Percentiles rank a stretch among this genome's conserved stretches.
phyloP scores from a whole-genome alignment of 2,329 filamentous ascomycete species.

The Penicillium verrucosum region DNA sequence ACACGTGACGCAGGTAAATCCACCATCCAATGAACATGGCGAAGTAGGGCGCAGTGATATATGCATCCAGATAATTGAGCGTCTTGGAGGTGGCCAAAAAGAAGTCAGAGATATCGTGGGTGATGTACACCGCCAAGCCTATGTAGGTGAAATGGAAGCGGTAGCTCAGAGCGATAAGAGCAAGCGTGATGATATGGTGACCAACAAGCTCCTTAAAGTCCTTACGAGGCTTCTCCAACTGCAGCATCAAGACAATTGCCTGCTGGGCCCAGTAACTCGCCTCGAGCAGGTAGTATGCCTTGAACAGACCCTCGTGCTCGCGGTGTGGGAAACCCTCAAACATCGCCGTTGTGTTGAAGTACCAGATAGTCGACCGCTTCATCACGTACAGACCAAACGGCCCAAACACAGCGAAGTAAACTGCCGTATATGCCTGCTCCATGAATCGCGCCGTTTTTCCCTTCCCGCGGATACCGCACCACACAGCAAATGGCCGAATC shows the following conservation, averaged over 20 bases:
- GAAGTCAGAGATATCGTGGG: slow-evolving; percentile 91
- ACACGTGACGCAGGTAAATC: slow-evolving; percentile 84
- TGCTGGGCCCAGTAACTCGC: slow-evolving; percentile 96
- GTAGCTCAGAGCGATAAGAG: slow-evolving; percentile 82
- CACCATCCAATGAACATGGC: slow-evolving; percentile 75
- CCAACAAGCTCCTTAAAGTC: slow-evolving; percentile 91
- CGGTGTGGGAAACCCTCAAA: slow-evolving; percentile 84
- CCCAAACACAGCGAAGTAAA: slow-evolving; percentile 82
- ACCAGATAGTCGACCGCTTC: slow-evolving; percentile 88
- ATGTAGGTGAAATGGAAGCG: slow-evolving; percentile 97
- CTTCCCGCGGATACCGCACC: slow-evolving; percentile 65
- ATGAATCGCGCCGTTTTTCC: slow-evolving; percentile 88
- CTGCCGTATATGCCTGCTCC: slow-evolving; percentile 91
- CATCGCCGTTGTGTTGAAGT: slow-evolving; percentile 88
- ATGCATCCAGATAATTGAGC: slow-evolving; percentile 82
- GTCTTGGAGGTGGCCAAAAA: slow-evolving; percentile 92
- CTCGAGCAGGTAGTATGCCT: slow-evolving; percentile 94
- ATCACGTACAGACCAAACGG: slow-evolving; percentile 87
- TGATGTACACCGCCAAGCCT: slow-evolving; percentile 87
- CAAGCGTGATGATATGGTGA: slow-evolving; percentile 85
- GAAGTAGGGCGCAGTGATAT: slow-evolving; percentile 80
- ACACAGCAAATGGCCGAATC: slow-evolving; percentile 70
- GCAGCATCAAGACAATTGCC: slow-evolving; percentile 78
- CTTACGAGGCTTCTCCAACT: slow-evolving; percentile 89
- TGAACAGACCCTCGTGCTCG: slow-evolving; percentile 76